A percentile compares a stretch with the other conserved stretches of the same genome.
Evolutionary conservation across 1,284 basidiomycete species (phyloP).

Genomic region (Inonotus obliquus): DNA sequence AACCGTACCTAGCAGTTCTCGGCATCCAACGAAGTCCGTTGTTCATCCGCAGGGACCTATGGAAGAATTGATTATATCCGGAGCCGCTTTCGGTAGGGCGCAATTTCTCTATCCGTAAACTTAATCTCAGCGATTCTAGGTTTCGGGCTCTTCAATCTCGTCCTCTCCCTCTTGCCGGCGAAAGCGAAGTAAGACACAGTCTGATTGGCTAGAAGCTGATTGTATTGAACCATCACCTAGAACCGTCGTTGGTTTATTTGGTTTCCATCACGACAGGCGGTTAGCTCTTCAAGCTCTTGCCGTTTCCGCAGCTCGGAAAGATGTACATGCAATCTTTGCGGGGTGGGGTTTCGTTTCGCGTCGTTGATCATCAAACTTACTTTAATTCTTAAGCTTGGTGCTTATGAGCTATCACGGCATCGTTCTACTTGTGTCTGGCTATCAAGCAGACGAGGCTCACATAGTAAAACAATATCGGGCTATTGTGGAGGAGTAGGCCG

Average conservation of each 20-base stretch:
- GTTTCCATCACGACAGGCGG: slow-evolving; percentile 65
- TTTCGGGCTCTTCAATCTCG: slow-evolving; percentile 71
- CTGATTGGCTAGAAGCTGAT: background rate
- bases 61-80: slow-evolving; percentile 67
- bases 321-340: slow-evolving; percentile 70
- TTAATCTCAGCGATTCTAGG: slow-evolving; percentile 32
- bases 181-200: slow-evolving; percentile 50
- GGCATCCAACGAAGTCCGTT: slow-evolving; percentile 19
- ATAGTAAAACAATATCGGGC: slow-evolving; percentile 58
- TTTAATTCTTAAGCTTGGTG: slow-evolving; percentile 43
- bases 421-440: slow-evolving; percentile 64
- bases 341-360: slow-evolving; percentile 42
- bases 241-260: slow-evolving; percentile 65
- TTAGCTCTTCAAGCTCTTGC: slow-evolving; percentile 63
- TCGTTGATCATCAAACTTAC: background rate
- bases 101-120: background rate
- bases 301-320: slow-evolving; percentile 57
- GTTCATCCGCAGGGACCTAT: slow-evolving; percentile 45
- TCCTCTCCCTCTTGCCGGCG: slow-evolving; percentile 69
- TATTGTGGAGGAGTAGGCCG: slow-evolving; percentile 46
- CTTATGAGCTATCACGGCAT: slow-evolving; percentile 76
- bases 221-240: slow-evolving; percentile 30
- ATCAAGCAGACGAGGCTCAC: slow-evolving; percentile 64
- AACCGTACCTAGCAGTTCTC: slow-evolving; percentile 21
- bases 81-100: slow-evolving; percentile 62